These are phyloP conservation scores for Aspergillus ustus DNA, from an alignment of 2,329 filamentous ascomycete species.

Conservation along the genomic window DNA sequence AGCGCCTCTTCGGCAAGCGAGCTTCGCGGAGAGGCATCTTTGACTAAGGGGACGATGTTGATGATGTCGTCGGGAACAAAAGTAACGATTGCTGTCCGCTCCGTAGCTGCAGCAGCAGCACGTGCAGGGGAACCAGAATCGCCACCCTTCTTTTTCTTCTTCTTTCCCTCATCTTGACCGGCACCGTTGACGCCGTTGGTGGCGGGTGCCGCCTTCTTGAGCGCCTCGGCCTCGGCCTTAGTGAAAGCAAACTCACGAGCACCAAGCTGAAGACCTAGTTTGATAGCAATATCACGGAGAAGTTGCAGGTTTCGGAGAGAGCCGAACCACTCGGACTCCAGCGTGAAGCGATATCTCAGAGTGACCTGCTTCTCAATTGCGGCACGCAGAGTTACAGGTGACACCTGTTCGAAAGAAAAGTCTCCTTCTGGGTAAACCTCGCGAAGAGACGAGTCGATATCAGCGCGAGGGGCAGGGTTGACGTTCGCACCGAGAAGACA, in stretches of 20 bases:
- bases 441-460: conserved; percentile 75
- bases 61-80: conserved; percentile 86
- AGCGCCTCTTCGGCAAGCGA: conserved; percentile 91
- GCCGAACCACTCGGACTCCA: conserved; percentile 70
- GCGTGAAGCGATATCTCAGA: conserved; percentile 75
- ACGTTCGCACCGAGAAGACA: conserved; percentile 80
- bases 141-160: conserved; percentile 64
- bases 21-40: conserved; percentile 91
- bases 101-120: conserved; percentile 40
- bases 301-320: conserved; percentile 77
- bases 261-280: conserved; percentile 86
- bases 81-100: conserved; percentile 58
- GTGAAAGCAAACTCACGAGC: conserved; percentile 76
- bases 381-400: conserved; percentile 70
- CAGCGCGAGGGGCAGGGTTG: conserved; percentile 77
- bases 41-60: conserved; percentile 92
- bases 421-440: conserved; percentile 80
- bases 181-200: conserved; percentile 44
- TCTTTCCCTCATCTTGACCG: conserved; percentile 51
- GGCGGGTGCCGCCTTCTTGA: conserved; percentile 38
- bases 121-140: conserved; percentile 54
- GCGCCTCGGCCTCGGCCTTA: conserved; percentile 41
- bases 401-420: conserved; percentile 78
- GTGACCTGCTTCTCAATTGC: conserved; percentile 74
- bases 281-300: conserved; percentile 84